Base-by-base conservation (phyloP, 2,329 filamentous ascomycete species). In the Blastomyces percursus region DNA sequence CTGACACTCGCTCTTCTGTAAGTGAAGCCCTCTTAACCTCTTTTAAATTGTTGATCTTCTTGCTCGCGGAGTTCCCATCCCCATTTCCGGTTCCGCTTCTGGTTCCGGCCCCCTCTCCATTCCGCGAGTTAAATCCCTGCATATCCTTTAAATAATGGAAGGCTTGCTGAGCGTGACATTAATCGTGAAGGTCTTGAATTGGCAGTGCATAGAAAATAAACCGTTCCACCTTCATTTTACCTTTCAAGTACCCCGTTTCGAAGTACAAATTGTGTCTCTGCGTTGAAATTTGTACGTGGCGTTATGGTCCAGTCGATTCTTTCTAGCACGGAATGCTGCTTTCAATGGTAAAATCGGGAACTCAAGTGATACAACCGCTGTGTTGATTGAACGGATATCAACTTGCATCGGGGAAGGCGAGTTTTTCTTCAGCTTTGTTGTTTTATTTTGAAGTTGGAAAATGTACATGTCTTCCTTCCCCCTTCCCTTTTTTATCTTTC, bases 1-100 rank as follows among this genome's bases (percentile, higher is more conserved):
- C 74, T 86, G 64, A 85, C 84, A n/a, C 70, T 86, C 61, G 82
- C 73, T 61, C 69, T 78, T 51, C 71, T 78, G 76, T 78, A 74
- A 73, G 76, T 76, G n/a, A 19, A 57, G 24, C 1, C 35, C 35
- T 42, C 16, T 12, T 30, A 38, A 38, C 19, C 14, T 3, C 6
- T 55, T 55, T 55, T 32, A 12, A n/a, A n/a, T 16, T 19, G n/a
- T 40, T 21, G 2, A 35, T 32, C 19, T 42, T 42, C 30, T 27
- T 57, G 35, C n/a, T 42, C 16, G 35, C 12, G 9, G 35, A 24
- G 35, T 16, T 11, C 35, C 52, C 19, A 24, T 38, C 21, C n/a
- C 51, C 3, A 19, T 54, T 51, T 61, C 42, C 32, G 3, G 24
- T 35, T 55, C 51, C 54, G 4, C 42, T 58, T 32, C 27, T 44